Conservation (phyloP, 805 yeast species). For the Suhomyces sp. region DNA sequence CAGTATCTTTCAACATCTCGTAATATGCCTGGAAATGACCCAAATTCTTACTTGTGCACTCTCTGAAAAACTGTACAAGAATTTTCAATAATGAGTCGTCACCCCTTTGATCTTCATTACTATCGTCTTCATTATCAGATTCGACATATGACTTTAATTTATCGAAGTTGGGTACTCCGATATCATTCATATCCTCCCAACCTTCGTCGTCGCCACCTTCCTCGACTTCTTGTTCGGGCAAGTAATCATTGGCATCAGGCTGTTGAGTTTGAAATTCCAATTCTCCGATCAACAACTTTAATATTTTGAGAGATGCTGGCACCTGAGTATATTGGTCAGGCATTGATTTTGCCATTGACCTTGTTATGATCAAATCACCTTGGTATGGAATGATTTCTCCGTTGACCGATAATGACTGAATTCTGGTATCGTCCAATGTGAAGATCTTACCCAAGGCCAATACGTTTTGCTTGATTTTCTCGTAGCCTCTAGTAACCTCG, state of each 20-base stretch:
- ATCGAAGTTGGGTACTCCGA: constrained; percentile 62
- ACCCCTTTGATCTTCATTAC: constrained; percentile 25
- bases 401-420: constrained; percentile 57
- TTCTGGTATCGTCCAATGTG: constrained; percentile 52
- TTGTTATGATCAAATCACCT: constrained; percentile 70
- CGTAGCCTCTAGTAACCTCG: constrained; percentile 77
- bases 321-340: constrained; percentile 64
- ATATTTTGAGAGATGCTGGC: constrained; percentile 68
- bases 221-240: constrained; percentile 17
- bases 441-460: constrained; percentile 70
- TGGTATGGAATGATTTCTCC: constrained; percentile 73
- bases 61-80: constrained; percentile 54
- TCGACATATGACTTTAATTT: constrained; percentile 59
- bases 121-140: constrained; percentile 40
- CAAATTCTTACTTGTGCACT: constrained; percentile 49
- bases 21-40: constrained; percentile 55
- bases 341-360: constrained; percentile 75
- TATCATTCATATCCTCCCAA: constrained; percentile 77
- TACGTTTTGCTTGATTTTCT: constrained; percentile 65
- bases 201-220: constrained; percentile 49
- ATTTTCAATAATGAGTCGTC: constrained; percentile 41
- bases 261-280: constrained; percentile 61
- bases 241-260: constrained; percentile 42
- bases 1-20: constrained; percentile 48
- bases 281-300: constrained; percentile 70